These are phyloP conservation scores for Schizosaccharomyces cryophilus DNA, from an alignment of 805 yeast species.

Conservation along the genomic window DNA sequence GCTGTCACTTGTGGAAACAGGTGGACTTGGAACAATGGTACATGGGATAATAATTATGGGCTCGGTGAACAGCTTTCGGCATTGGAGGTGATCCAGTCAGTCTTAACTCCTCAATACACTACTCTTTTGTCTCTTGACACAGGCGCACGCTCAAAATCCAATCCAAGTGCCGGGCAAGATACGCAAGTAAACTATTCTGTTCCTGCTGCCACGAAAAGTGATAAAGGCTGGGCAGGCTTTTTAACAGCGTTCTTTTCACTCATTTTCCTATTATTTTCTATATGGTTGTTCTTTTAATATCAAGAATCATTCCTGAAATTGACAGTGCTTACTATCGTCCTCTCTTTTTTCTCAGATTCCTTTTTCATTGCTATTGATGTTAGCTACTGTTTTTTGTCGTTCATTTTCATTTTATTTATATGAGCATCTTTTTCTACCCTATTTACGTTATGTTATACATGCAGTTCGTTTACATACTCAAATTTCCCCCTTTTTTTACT, in stretches of 20 bases:
- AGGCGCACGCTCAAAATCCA: neutral
- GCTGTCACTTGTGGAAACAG: slow-evolving; percentile 60
- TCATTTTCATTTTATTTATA: too few species aligned
- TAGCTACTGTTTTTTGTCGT: too few species aligned
- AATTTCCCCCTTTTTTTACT: too few species aligned
- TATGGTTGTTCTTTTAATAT: neutral
- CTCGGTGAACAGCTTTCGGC: slow-evolving; percentile 72
- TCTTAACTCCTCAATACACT: slow-evolving; percentile 10
- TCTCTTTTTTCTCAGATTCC: neutral
- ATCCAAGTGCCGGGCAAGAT: neutral
- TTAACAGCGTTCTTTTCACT: neutral
- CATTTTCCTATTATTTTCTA: neutral
- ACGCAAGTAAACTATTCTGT: neutral
- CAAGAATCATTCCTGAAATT: neutral
- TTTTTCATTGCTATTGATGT: neutral
- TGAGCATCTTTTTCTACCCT: too few species aligned
- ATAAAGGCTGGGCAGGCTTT: neutral
- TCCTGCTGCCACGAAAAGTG: neutral
- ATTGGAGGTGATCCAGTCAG: slow-evolving; percentile 33
- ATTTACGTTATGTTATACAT: too few species aligned
- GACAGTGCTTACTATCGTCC: neutral
- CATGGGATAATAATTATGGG: slow-evolving; percentile 49
- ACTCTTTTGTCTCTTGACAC: neutral
- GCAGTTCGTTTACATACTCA: too few species aligned
- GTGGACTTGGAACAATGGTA: slow-evolving; percentile 26